Conservation (phyloP, 208 protist species). For the Acanthamoeba healyi region DNA sequence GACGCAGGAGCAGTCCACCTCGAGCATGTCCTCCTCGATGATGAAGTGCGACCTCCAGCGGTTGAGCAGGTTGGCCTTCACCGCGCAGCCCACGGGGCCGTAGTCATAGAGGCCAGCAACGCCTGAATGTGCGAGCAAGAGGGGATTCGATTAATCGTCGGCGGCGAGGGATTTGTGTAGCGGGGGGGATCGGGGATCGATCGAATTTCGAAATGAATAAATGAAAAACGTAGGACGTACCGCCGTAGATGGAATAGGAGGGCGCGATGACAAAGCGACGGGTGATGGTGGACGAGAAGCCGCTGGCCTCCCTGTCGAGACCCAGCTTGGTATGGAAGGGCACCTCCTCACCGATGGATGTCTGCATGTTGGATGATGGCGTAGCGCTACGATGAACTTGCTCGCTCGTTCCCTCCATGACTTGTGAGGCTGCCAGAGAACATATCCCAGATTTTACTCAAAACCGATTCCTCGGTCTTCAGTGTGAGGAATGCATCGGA, state of each 20-base stretch:
- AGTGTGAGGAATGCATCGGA: too few relatives aligned
- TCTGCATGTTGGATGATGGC: too few relatives aligned
- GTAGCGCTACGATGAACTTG: too few relatives aligned
- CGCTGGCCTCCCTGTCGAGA: slow-evolving; percentile 46
- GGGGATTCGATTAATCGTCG: not conserved
- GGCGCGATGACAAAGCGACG: slow-evolving; percentile 75
- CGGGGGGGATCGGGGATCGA: too few relatives aligned
- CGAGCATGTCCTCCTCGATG: slow-evolving; percentile 98
- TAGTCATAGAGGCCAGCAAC: slow-evolving; percentile 98
- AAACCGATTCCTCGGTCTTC: too few relatives aligned
- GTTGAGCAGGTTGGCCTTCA: slow-evolving; percentile 98
- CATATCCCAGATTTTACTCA: too few relatives aligned
- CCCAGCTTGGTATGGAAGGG: not conserved
- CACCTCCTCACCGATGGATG: slow-evolving; percentile 24
- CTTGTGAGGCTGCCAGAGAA: too few relatives aligned
- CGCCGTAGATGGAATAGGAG: slow-evolving; percentile 72
- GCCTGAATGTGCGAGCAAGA: slow-evolving; percentile 85
- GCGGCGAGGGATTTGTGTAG: too few relatives aligned
- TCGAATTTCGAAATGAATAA: not conserved
- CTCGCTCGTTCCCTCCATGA: too few relatives aligned
- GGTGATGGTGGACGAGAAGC: slow-evolving; percentile 1
- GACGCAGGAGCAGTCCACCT: slow-evolving; percentile 97
- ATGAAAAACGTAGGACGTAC: not conserved
- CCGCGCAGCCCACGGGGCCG: slow-evolving; percentile 96
- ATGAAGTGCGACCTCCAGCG: slow-evolving; percentile 99